Evolutionary conservation across 495 filamentous ascomycete species (phyloP), one percentile per base, ranked within the genome.

Genomic region (Durotheca rogersii): DNA sequence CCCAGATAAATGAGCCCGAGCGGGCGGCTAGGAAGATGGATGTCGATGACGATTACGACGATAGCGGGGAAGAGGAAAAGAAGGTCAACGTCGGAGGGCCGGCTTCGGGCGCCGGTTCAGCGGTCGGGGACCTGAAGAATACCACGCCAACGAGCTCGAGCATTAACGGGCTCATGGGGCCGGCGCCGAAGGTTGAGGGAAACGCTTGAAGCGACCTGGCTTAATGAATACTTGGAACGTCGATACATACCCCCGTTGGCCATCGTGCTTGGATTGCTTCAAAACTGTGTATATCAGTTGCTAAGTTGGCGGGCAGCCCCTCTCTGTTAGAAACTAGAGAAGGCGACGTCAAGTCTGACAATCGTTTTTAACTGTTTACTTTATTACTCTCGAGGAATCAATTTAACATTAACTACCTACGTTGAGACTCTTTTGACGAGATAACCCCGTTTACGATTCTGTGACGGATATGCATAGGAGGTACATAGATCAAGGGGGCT

Each of bases 1-100:
- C 73, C 11, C 67, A 76, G 11, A 64, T 73, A 45, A 73, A 72
- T 20, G 82, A 86, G 60, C 77, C 78, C 35, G 93, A 98, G 71
- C 80, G 90, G 9, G 88, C 93, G 4, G 87, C 88, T 25, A 81
- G 93, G 6, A 93, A 95, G 67, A 94, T 98, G 84, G 93, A 97
- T 16, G 86, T 97, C 33, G 93, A 98, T 64, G 92, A 98, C 67
- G 84, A 95, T 51, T 95, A 98, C 53, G 80, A 84, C 57, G 92
- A 96, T 67, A 90, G 94, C 56, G 89, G 88, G 20, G 91, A 95
- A 53, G 85, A 95, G 38, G 90, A 95, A 69, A 81, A 85, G 62
- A 82, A 80, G 49, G 71, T 72, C 2, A 73, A 71, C 7, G 58
- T 69, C 47, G 44, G 47, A n/a, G 62, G 62, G 12, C 60, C 65